These are phyloP conservation scores for Zygnema cylindricum DNA, from an alignment of 139 green algal genomes.

Conservation along the genomic window DNA sequence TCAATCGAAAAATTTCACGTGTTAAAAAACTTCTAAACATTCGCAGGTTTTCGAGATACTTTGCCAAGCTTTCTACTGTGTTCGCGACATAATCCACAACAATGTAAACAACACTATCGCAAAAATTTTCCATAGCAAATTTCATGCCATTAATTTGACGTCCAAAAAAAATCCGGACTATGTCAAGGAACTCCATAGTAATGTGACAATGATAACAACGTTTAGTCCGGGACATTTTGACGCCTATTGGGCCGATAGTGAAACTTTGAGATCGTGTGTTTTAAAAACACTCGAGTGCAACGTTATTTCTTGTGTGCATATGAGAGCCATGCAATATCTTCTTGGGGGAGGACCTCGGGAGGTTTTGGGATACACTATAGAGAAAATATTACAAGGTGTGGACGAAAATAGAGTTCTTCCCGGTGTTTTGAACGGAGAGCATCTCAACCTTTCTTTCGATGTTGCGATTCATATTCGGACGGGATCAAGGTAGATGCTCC, in stretches of 20 bases:
- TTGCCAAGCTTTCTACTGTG: background rate
- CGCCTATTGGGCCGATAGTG: background rate
- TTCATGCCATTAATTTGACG: background rate
- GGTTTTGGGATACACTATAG: background rate
- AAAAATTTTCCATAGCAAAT: background rate
- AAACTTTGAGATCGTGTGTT: background rate
- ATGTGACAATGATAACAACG: background rate
- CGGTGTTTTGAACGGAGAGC: background rate
- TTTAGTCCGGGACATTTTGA: background rate
- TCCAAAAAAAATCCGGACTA: background rate
- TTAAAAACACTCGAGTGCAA: background rate
- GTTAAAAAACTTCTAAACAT: too few relatives aligned
- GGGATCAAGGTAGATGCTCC: background rate
- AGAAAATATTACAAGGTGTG: background rate
- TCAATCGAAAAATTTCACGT: too few relatives aligned
- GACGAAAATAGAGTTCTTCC: background rate
- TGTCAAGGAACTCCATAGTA: background rate
- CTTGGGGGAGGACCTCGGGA: background rate
- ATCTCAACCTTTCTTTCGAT: background rate
- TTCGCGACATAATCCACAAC: background rate
- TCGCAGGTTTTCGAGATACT: background rate
- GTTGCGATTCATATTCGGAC: background rate
- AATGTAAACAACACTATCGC: background rate
- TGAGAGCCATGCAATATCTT: background rate
- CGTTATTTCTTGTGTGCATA: background rate